A percentile compares a stretch with the other conserved stretches of the same genome.
Conservation (phyloP, 495 filamentous ascomycete species). For the Lasiosphaeris hirsuta region DNA sequence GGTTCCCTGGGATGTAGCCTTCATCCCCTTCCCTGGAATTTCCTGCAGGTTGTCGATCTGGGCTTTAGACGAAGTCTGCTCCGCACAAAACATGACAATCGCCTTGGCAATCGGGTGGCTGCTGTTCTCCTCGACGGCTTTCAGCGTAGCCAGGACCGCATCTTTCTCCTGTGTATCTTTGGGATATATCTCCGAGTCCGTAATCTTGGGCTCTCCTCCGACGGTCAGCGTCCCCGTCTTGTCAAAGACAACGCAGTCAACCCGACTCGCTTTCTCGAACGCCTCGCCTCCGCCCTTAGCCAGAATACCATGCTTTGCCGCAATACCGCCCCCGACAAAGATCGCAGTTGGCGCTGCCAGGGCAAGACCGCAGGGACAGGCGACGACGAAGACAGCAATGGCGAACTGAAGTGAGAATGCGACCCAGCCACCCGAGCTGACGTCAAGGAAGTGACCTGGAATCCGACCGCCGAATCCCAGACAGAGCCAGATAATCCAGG, state of each 20-base stretch:
- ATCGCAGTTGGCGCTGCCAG: slow-evolving; percentile 91
- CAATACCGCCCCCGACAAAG: slow-evolving; percentile 85
- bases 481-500: slow-evolving; percentile 79
- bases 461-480: slow-evolving; percentile 69
- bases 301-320: slow-evolving; percentile 83
- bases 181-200: slow-evolving; percentile 58
- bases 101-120: slow-evolving; percentile 86
- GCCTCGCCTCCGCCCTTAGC: slow-evolving; percentile 96
- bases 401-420: slow-evolving; percentile 89
- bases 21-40: slow-evolving; percentile 77
- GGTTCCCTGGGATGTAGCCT: slow-evolving; percentile 58
- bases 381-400: slow-evolving; percentile 92
- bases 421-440: slow-evolving; percentile 70
- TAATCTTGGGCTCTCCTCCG: slow-evolving; percentile 76
- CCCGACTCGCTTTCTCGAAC: slow-evolving; percentile 84
- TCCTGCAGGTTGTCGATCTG: slow-evolving; percentile 60
- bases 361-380: slow-evolving; percentile 89
- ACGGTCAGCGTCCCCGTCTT: slow-evolving; percentile 92
- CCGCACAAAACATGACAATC: slow-evolving; percentile 62
- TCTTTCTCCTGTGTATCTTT: slow-evolving; percentile 13
- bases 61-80: slow-evolving; percentile 25
- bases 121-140: slow-evolving; percentile 74
- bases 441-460: slow-evolving; percentile 62
- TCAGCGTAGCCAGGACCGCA: slow-evolving; percentile 50
- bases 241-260: slow-evolving; percentile 90